These are phyloP conservation scores for Clonostachys sp. DNA, from an alignment of 2,329 filamentous ascomycete genomes.

Conservation along the genomic window DNA sequence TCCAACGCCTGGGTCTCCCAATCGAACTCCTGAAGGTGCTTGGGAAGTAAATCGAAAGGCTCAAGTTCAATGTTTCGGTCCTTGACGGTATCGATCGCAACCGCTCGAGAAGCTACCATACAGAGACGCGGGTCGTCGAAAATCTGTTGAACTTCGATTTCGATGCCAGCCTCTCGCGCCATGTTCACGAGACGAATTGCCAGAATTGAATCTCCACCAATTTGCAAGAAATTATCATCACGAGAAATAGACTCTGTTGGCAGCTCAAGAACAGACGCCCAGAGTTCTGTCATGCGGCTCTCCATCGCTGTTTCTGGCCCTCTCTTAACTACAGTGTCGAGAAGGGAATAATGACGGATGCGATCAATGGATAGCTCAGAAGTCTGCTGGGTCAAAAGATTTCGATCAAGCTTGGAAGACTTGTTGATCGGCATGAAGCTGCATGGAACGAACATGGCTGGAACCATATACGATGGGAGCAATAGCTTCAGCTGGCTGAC, in stretches of 20 bases:
- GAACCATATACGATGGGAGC: conserved; percentile 7
- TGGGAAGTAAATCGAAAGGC: not conserved
- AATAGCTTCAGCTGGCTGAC: conserved; percentile 2
- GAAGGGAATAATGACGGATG: not conserved
- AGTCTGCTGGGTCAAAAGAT: not conserved
- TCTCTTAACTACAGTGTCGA: not conserved
- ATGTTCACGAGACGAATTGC: conserved; percentile 15
- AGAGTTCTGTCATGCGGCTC: conserved; percentile 11
- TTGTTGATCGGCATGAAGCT: conserved; percentile 1
- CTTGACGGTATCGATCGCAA: not conserved
- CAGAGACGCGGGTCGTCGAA: not conserved
- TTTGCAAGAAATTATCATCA: conserved; percentile 4
- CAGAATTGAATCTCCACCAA: conserved; percentile 9
- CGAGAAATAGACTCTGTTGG: not conserved
- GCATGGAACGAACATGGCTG: conserved; percentile 3
- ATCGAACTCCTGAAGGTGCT: not conserved
- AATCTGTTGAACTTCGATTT: not conserved
- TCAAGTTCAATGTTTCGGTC: not conserved
- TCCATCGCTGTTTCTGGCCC: conserved; percentile 1
- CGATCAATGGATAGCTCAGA: not conserved
- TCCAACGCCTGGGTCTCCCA: not conserved
- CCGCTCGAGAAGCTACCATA: not conserved
- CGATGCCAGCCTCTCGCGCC: conserved; percentile 14
- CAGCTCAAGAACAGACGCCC: conserved; percentile 1
- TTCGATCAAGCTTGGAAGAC: conserved; percentile 6